Conservation (phyloP, 805 yeast genomes). For the Candida broadrunensis region DNA sequence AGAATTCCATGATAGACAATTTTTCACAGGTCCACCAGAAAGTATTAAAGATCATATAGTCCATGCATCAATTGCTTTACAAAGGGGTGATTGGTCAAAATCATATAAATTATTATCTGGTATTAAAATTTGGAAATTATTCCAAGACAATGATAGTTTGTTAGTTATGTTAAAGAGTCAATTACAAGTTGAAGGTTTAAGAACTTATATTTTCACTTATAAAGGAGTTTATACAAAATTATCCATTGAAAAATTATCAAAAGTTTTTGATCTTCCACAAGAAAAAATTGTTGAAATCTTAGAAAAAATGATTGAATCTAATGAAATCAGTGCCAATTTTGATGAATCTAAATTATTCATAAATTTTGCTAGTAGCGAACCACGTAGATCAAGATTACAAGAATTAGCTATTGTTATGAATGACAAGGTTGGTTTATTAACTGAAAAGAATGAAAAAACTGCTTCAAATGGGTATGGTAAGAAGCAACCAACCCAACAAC, state of each 20-base stretch:
- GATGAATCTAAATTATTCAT: conserved; percentile 64
- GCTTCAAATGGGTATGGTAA: conserved; percentile 69
- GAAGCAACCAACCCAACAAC: conserved; percentile 37
- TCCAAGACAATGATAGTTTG: conserved; percentile 65
- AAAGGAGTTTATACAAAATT: conserved; percentile 73
- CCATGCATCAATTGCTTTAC: conserved; percentile 86
- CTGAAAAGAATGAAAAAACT: conserved; percentile 82
- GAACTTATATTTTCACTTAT: conserved; percentile 88
- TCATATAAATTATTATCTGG: conserved; percentile 69
- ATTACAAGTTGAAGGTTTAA: conserved; percentile 85
- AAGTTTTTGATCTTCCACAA: conserved; percentile 61
- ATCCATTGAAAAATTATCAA: conserved; percentile 62
- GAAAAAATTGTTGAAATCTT: conserved; percentile 60
- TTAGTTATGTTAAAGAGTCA: conserved; percentile 71
- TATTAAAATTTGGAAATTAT: conserved; percentile 82
- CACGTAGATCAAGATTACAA: conserved; percentile 81
- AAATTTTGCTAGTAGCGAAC: conserved; percentile 65
- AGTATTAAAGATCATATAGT: conserved; percentile 90
- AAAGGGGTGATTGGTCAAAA: conserved; percentile 84
- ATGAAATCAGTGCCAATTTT: conserved; percentile 73
- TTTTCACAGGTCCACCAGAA: conserved; percentile 97
- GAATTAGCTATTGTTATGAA: conserved; percentile 81
- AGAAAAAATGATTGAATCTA: conserved; percentile 70
- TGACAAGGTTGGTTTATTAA: conserved; percentile 72
- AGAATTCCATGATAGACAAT: conserved; percentile 91